Evolutionary conservation across 2,329 filamentous ascomycete species (phyloP).

Genomic region (Parafenestella ontariensis): DNA sequence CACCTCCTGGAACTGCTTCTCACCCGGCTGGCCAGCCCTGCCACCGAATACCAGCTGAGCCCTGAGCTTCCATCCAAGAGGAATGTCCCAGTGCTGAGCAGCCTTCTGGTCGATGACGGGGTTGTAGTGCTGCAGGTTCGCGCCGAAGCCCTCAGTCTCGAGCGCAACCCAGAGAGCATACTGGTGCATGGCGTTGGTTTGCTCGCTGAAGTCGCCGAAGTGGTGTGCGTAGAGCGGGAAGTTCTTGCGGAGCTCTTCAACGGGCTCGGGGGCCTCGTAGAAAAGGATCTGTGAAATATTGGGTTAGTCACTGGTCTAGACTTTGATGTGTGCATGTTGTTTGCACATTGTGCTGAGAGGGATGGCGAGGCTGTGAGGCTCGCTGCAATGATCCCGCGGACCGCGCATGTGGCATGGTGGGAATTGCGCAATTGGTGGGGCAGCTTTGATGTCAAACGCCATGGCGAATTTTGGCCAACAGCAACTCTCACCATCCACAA

Average conservation of each 20-base stretch:
- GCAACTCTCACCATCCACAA: not conserved
- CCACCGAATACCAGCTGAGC: slow-evolving; percentile 87
- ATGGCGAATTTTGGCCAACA: not conserved
- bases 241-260: slow-evolving; percentile 71
- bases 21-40: slow-evolving; percentile 59
- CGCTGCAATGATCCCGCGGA: slow-evolving; percentile 12
- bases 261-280: slow-evolving; percentile 77
- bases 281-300: slow-evolving; percentile 69
- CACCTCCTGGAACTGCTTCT: slow-evolving; percentile 70
- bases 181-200: slow-evolving; percentile 84
- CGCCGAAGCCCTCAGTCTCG: slow-evolving; percentile 82
- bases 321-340: not conserved
- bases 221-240: slow-evolving; percentile 78
- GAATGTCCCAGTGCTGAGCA: slow-evolving; percentile 71
- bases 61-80: slow-evolving; percentile 75
- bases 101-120: slow-evolving; percentile 80
- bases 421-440: slow-evolving; percentile 8
- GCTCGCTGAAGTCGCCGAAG: slow-evolving; percentile 78
- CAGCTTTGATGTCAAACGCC: not conserved
- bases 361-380: not conserved
- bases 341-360: slow-evolving; percentile 1
- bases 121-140: slow-evolving; percentile 94
- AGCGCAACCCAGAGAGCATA: slow-evolving; percentile 81
- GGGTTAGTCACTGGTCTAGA: slow-evolving; percentile 11
- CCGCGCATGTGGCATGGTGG: slow-evolving; percentile 21